Percentiles rank a stretch among this genome's conserved stretches.
These are phyloP conservation scores for Neurospora sp. DNA, from an alignment of 495 filamentous ascomycete genomes.

Conservation along the genomic window DNA sequence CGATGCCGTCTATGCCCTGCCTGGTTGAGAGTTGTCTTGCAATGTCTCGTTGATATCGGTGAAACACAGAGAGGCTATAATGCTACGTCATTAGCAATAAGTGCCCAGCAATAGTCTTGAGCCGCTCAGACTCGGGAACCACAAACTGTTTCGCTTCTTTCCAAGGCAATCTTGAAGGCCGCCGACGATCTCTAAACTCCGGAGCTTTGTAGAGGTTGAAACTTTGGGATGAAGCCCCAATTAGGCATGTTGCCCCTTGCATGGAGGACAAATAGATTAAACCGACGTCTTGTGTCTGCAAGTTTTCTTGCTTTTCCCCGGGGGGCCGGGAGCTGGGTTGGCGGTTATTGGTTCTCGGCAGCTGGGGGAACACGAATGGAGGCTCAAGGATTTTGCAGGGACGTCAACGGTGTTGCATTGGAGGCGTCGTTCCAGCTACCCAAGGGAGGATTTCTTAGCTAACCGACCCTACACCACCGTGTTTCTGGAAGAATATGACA, in stretches of 20 bases:
- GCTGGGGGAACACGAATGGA: background rate
- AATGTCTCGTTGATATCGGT: background rate
- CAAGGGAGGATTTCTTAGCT: background rate
- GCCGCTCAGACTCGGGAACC: background rate
- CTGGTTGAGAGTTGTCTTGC: background rate
- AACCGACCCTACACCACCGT: background rate
- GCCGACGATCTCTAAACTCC: background rate
- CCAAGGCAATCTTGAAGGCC: background rate
- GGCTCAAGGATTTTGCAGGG: background rate
- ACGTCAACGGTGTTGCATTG: background rate
- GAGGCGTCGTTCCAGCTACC: background rate
- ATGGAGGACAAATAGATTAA: background rate
- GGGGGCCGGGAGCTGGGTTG: background rate
- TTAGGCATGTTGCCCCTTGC: background rate
- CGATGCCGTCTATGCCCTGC: background rate
- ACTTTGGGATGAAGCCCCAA: background rate
- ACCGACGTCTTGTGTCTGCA: background rate
- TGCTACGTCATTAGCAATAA: background rate
- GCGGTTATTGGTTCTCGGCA: background rate
- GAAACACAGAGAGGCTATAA: background rate
- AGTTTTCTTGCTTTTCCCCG: background rate
- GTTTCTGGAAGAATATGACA: background rate
- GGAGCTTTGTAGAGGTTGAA: background rate
- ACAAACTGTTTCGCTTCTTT: background rate
- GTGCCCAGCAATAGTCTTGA: background rate